These are phyloP conservation scores for Tetradesmus lagerheimii DNA, from an alignment of 139 green algal species.

Conservation along the genomic window DNA sequence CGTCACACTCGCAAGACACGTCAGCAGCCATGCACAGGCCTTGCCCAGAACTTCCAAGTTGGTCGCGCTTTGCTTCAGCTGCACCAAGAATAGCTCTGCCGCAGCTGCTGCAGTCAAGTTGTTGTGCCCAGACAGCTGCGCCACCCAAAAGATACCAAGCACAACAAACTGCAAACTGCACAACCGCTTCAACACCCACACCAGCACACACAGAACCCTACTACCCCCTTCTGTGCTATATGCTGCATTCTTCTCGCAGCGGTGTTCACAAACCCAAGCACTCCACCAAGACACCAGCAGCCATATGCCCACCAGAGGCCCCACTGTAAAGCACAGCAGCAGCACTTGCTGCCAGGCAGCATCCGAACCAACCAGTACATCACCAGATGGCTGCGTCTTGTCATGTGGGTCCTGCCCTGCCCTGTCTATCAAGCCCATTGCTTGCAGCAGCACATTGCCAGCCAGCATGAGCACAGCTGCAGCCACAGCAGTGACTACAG, in stretches of 20 bases:
- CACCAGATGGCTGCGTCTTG: conserved; percentile 53
- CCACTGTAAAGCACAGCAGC: conserved; percentile 16
- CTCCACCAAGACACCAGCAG: conserved; percentile 10
- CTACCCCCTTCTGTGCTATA: background rate
- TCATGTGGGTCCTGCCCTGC: conserved; percentile 65
- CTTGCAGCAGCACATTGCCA: conserved; percentile 44
- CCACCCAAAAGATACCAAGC: conserved; percentile 25
- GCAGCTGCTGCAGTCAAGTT: background rate
- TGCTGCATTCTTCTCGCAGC: background rate
- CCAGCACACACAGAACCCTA: background rate
- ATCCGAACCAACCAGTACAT: conserved; percentile 33
- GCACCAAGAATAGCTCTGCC: background rate
- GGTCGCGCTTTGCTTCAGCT: background rate
- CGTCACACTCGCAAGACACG: background rate
- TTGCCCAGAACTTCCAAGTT: background rate
- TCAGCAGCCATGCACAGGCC: background rate
- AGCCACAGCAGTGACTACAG: background rate
- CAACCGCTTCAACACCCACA: background rate
- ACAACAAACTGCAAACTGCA: background rate
- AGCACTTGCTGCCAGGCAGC: background rate
- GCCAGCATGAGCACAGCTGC: conserved; percentile 41
- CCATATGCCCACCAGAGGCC: conserved; percentile 30
- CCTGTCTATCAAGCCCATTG: conserved; percentile 63
- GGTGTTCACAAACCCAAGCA: background rate
- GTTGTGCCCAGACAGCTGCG: conserved; percentile 21